Conservation (phyloP, 345 rosid species). For the Citrus glauca region DNA sequence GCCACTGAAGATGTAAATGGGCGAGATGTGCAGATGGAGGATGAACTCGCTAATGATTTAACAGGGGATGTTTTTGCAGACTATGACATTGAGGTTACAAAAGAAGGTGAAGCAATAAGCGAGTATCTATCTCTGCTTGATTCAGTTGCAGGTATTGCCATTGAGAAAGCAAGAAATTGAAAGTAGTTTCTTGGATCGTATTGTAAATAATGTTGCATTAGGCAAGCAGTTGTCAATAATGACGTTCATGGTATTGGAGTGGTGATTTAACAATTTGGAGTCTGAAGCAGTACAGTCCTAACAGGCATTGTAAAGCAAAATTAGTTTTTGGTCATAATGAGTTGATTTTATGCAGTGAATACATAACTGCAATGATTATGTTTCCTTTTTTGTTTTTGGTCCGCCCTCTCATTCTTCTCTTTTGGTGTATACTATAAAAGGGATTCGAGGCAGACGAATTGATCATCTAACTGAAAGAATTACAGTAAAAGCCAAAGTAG, state of each 20-base stretch:
- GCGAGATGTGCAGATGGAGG: slow-evolving; percentile 81
- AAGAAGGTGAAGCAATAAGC: slow-evolving; percentile 69
- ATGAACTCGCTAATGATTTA: slow-evolving; percentile 56
- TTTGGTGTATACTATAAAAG: neutral
- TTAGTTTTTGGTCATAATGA: neutral
- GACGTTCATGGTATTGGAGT: neutral
- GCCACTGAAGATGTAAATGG: slow-evolving; percentile 14
- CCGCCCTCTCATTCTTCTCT: neutral
- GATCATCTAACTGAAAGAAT: too few species aligned
- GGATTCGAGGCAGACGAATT: neutral
- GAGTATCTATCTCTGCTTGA: slow-evolving; percentile 62
- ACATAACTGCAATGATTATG: neutral
- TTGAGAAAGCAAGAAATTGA: neutral
- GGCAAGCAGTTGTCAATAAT: neutral
- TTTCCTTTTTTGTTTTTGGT: too few species aligned
- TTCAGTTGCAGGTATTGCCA: slow-evolving; percentile 28
- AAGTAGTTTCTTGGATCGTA: slow-evolving; percentile 1
- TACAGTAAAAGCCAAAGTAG: too few species aligned
- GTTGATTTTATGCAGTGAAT: neutral
- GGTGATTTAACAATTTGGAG: neutral
- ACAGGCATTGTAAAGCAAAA: neutral
- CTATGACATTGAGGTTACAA: slow-evolving; percentile 66
- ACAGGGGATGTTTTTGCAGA: slow-evolving; percentile 58
- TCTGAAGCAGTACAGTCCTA: neutral
- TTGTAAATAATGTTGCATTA: neutral